Evolutionary conservation across 352 stramenopile genomes (phyloP), one percentile per base, ranked within the genome.

Genomic region (Phytophthora pistaciae): DNA sequence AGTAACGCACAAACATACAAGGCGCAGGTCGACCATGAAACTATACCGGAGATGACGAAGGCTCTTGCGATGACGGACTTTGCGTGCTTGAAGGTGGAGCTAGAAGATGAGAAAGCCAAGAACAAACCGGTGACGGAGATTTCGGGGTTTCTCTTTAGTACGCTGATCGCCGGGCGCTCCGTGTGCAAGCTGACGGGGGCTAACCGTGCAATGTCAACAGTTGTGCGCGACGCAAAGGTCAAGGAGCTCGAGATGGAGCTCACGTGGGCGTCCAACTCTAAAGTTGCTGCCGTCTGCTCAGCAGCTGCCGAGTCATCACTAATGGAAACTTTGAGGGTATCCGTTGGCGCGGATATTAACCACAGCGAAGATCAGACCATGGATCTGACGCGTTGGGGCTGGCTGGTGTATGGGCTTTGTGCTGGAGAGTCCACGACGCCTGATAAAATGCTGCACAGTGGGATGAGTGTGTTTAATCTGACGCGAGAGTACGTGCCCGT

Each of bases 61-160:
- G 38, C 38, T 44, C 38, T 44, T 44, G 38, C 38, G 11, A 44
- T 44, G 38, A 44, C 38, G 14, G 38, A 44, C 38, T 44, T 44
- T 44, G 38, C 38, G 38, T 18, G 38, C 25, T 57, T 38, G 52
- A 57, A 20, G 52, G 20, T n/a, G 52, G 52, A 33, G 16, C 16
- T 40, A 6, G 16, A 40, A 40, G 52, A 20, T 27, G 25, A 9
- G n/a, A 42, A 11, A 40, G 52, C n/a, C 52, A 38, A 14, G 23
- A 40, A n/a, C 52, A 57, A 33, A 33, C 14, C 33, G 25, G 25
- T 40, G 11, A 40, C 25, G 23, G 21, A 13, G 52, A 57, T n/a
- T 38, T 31, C 52, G 31, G 52, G 52, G 6, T 40, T 57, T 42
- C 9, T 42, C 10, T 57, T 57, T 25, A 57, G 25, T 57, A 57